Evolutionary conservation across 164 flowering plant genomes (phyloP).

Genomic region (grape (Vitis vinifera)): DNA sequence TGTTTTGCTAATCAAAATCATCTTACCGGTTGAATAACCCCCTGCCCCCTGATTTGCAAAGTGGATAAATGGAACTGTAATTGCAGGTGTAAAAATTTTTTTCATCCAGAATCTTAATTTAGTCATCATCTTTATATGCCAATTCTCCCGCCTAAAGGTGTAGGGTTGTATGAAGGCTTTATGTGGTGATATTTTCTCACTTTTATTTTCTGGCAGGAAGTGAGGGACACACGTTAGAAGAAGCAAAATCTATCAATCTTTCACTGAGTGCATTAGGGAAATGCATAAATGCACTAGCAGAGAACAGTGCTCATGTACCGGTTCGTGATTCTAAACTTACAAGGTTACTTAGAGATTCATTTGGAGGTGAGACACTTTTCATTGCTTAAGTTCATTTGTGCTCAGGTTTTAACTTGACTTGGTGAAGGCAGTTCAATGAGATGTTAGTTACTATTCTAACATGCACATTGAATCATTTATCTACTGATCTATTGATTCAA

Average conservation of each 20-base stretch:
- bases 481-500: neutral
- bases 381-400: neutral
- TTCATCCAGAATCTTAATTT: too few relatives aligned
- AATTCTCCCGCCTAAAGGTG: too few relatives aligned
- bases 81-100: too few relatives aligned
- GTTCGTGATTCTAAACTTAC: constrained; percentile 96
- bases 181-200: neutral
- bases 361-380: constrained; percentile 71
- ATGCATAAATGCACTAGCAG: constrained; percentile 99
- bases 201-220: constrained; percentile 57
- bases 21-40: too few relatives aligned
- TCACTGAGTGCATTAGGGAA: constrained; percentile 96
- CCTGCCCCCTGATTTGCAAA: too few relatives aligned
- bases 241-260: constrained; percentile 96
- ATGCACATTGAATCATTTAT: neutral
- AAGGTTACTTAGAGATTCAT: constrained; percentile 91
- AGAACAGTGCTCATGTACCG: constrained; percentile 94
- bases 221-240: constrained; percentile 96
- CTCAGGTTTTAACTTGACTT: neutral
- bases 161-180: neutral
- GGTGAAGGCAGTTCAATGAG: neutral
- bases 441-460: neutral
- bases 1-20: too few relatives aligned
- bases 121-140: too few relatives aligned
- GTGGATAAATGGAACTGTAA: too few relatives aligned